A percentile compares a stretch with the other conserved stretches of the same genome.
Evolutionary conservation across 192 early-diverging fungal genomes (phyloP).

Genomic region (Spinellus fusiger): DNA sequence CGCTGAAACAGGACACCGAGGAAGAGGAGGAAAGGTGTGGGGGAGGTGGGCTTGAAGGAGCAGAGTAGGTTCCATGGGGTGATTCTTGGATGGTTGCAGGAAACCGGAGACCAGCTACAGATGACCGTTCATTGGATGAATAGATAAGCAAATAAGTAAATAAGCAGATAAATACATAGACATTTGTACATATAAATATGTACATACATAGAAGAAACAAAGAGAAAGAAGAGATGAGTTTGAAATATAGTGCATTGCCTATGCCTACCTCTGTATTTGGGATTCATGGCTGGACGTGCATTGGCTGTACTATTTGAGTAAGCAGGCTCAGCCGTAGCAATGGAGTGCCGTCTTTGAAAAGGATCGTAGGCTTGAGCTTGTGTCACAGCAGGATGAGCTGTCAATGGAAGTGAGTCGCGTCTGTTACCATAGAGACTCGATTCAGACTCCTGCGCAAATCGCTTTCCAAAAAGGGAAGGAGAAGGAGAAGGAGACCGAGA

Average conservation of each 20-base stretch:
- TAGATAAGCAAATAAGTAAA: neutral
- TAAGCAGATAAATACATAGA: neutral
- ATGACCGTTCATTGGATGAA: neutral
- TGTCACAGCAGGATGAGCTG: constrained; percentile 5
- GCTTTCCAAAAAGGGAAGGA: constrained; percentile 20
- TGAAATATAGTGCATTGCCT: neutral
- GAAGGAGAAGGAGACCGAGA: constrained; percentile 31
- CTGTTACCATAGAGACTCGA: neutral
- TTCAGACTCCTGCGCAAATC: neutral
- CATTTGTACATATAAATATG: neutral
- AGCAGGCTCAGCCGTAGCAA: constrained; percentile 22
- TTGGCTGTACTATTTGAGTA: neutral
- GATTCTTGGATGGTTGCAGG: constrained; percentile 32
- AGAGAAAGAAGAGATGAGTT: neutral
- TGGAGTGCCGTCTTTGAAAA: constrained; percentile 34
- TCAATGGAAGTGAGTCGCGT: constrained; percentile 4
- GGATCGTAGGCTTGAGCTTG: constrained; percentile 16
- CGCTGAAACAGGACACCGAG: neutral
- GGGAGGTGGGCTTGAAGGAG: constrained; percentile 33
- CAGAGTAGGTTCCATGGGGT: constrained; percentile 25
- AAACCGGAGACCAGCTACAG: constrained; percentile 13
- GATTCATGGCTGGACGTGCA: neutral
- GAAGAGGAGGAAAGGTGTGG: too few relatives aligned
- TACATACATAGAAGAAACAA: neutral
- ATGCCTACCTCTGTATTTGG: constrained; percentile 3